These are phyloP conservation scores for Fragosphaeria purpurea DNA, from an alignment of 2,329 filamentous ascomycete genomes.

Conservation along the genomic window DNA sequence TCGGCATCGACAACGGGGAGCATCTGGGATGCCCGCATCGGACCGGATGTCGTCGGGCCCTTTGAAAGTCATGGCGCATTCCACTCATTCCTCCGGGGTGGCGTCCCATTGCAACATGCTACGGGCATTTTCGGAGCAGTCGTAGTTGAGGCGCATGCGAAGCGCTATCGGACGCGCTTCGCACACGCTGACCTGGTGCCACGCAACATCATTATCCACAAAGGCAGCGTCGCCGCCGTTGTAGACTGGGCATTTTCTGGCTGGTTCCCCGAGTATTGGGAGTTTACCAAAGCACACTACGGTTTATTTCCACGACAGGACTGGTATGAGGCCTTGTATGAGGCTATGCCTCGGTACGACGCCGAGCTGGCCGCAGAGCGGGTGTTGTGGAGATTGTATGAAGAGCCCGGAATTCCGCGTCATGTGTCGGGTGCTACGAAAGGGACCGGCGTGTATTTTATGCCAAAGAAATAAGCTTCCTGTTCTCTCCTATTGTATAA, in stretches of 20 bases:
- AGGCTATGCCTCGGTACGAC: neutral
- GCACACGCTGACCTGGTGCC: neutral
- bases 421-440: too few species aligned
- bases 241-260: conserved; percentile 1
- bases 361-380: neutral
- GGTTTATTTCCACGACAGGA: neutral
- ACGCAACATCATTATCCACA: neutral
- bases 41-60: neutral
- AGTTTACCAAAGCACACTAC: neutral
- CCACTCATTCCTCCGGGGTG: neutral
- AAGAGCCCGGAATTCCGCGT: too few species aligned
- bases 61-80: neutral
- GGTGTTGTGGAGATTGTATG: neutral
- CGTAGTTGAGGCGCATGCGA: neutral
- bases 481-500: too few species aligned
- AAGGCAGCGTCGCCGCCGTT: neutral
- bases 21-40: neutral
- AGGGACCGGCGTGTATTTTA: too few species aligned
- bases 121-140: neutral
- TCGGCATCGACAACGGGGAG: neutral
- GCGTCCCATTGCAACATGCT: neutral
- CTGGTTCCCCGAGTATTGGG: conserved; percentile 1
- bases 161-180: neutral
- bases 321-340: neutral
- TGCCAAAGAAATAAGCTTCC: too few species aligned